Conservation (phyloP, 2,329 filamentous ascomycete species). For the Domatiomyces globalis region DNA sequence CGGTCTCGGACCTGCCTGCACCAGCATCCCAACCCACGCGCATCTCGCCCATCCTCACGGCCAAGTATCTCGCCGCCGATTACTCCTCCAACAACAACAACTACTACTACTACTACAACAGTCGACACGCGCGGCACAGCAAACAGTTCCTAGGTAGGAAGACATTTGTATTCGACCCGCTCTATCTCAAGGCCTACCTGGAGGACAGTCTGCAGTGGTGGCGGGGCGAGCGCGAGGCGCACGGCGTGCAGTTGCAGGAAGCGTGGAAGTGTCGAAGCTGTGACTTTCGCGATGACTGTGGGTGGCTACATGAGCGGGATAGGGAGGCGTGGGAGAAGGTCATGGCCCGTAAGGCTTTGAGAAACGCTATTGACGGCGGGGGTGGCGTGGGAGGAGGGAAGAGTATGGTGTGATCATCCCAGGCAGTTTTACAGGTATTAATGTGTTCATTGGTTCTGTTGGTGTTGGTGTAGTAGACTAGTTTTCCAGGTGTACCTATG, state of each 20-base stretch:
- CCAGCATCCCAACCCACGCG: conserved; percentile 27
- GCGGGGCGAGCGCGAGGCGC: conserved; percentile 57
- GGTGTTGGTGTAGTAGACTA: conserved; percentile 1
- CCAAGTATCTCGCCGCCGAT: conserved; percentile 28
- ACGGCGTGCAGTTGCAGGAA: conserved; percentile 68
- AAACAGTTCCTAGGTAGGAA: conserved; percentile 36
- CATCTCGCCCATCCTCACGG: conserved; percentile 32
- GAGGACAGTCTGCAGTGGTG: conserved; percentile 68
- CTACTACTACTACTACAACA: conserved; percentile 5
- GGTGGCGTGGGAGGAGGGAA: conserved; percentile 3
- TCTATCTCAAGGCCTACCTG: conserved; percentile 52
- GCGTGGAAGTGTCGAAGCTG: conserved; percentile 78
- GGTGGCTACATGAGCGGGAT: conserved; percentile 61
- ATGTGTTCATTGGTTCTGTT: conserved; percentile 39
- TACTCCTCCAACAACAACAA: conserved; percentile 14
- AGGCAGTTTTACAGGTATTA: no score
- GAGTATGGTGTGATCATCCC: conserved; percentile 1
- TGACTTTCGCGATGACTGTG: conserved; percentile 65
- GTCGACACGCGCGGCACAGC: conserved; percentile 10
- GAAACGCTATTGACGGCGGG: conserved; percentile 12
- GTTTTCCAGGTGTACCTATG: neutral
- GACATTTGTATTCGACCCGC: conserved; percentile 52
- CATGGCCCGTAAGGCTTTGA: conserved; percentile 23
- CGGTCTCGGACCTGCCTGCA: conserved; percentile 22
- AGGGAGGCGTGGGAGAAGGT: conserved; percentile 38